Base-by-base conservation (phyloP, 2,329 filamentous ascomycete genomes). In the Pseudogymnoascus sp. region DNA sequence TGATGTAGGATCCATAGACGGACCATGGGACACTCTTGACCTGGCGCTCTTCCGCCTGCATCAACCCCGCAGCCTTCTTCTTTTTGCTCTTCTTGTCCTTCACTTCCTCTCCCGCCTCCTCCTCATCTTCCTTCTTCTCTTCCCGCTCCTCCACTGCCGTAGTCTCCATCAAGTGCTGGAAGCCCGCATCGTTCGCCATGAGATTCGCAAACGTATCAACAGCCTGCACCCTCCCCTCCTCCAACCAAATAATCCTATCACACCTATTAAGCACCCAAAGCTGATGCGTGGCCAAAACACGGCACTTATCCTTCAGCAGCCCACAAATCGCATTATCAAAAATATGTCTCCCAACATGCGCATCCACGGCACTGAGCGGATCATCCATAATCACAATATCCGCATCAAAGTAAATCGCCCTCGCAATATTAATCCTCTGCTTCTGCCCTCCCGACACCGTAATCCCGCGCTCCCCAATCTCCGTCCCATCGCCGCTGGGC, bases 361-460 rank as follows among this genome's bases (percentile, higher is more conserved):
- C 86, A 69, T 89, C 87, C 2, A 89, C 87, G 1, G 87, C 87
- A 55, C 84, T 87, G 1, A 89, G 76, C 1, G 87, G 86, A 65
- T 89, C 87, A 67, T 89, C 87, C 82, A 89, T 85, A 28, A 89
- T 78, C 18, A 89, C 81, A 60, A 89, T 82, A 63, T 88, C 85
- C 9, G 86, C 81, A 65, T 88, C 80, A 64, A 88, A 89, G 77
- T 93, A 82, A 67, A 89, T 88, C 64, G 87, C 86, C 59, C 95
- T 84, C 16, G 95, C 95, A 71, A 97, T 97, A 72, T 97, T 97
- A 68, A 97, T 80, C 9, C 95, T 86, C 74, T 97, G 93, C 75
- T 97, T 97, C 75, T 97, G 93, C 1, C 93, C 93, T 63, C 95
- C 93, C 16, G 92, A 96, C 1, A 97, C 89, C 0, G 92, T 97